Base-by-base conservation (phyloP, 495 filamentous ascomycete species). In the Tuber umbilicatum region DNA sequence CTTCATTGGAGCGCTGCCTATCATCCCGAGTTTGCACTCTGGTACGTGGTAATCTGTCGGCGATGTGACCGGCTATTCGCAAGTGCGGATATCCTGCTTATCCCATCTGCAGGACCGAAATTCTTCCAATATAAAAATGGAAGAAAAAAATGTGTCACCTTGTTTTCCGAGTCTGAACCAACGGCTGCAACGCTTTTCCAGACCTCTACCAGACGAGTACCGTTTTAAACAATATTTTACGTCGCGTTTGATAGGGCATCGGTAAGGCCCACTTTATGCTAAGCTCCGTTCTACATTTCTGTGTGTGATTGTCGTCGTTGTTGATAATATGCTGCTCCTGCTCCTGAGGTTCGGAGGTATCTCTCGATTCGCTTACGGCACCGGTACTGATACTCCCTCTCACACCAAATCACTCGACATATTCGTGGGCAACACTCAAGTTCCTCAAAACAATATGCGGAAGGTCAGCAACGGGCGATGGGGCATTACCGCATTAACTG, bases 51-150 rank as follows among this genome's bases (percentile, higher is more conserved):
- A 64, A 64, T 64, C 55, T 6, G 14, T 64, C 55, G 69, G 69
- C 31, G 23, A 70, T 40, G 31, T 70, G 39, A 43, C 39, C 69
- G 71, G 45, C 70, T 73, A 7, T 60, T 39, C 70, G 47, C 31
- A 60, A 70, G 38, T 35, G 71, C 71, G 45, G 23, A 47, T 70
- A 70, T 70, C 69, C 39, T 70, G 39, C 39, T 43, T 43, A 40
- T 70, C 31, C 35, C 31, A 70, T 43, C 69, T 43, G 39, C 69
- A 43, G 35, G 69, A 40, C 55, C 27, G 27, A 64, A 64, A 27
- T 35, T 64, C 31, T 35, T 27, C 50, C 50, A 2, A 64, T 64
- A 35, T 64, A 64, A 17, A 35, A 35, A 64, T 5, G 16, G 42
- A 10, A 27, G 16, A 35, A 64, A 60, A 19, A 64, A 64, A 64